Base-by-base conservation (phyloP, 164 flowering plant genomes). In the Umbilicus rupestris region DNA sequence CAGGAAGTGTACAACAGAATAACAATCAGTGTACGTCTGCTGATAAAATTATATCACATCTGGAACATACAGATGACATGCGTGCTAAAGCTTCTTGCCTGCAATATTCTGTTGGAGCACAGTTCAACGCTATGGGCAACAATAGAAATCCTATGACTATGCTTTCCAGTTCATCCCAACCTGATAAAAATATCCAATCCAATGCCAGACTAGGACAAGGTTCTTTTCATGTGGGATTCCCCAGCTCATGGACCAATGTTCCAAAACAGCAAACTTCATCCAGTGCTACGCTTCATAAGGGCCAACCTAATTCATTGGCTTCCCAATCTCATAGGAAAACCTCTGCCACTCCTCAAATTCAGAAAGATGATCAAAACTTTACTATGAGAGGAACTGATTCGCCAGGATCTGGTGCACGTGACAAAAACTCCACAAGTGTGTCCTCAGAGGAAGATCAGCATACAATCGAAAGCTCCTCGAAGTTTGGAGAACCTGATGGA, bases 221-320 rank as follows among this genome's bases (percentile, higher is more conserved):
- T 70, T 20, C 22, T 80, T 57, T 75, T 71, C 41, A 66, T 58
- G 47, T 65, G 52, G 65, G 78, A 44, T 65, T 67, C 66, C 79
- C 79, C 31, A 76, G 78, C 73, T 72, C 66, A 7, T 80, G 89
- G 90, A 69, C 78, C 45, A 78, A 73, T 73, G 68, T 78, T 66
- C 67, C 88, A 66, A n/a, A 72, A 45, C 87, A 80, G 65, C 84
- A 78, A 62, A 65, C 16, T 68, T 30, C 35, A 35, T 46, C 72
- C n/a, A n/a, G n/a, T n/a, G n/a, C n/a, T n/a, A n/a, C n/a, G n/a
- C n/a, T n/a, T n/a, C n/a, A n/a, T n/a, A n/a, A n/a, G n/a, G n/a
- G n/a, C 71, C 39, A 82, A 24, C 63, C 84, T n/a, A n/a, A n/a
- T n/a, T n/a, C n/a, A n/a, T n/a, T n/a, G 9, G 77, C 71, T 70